Conservation (phyloP, 208 protist genomes). For the Trypanosoma boissoni region DNA sequence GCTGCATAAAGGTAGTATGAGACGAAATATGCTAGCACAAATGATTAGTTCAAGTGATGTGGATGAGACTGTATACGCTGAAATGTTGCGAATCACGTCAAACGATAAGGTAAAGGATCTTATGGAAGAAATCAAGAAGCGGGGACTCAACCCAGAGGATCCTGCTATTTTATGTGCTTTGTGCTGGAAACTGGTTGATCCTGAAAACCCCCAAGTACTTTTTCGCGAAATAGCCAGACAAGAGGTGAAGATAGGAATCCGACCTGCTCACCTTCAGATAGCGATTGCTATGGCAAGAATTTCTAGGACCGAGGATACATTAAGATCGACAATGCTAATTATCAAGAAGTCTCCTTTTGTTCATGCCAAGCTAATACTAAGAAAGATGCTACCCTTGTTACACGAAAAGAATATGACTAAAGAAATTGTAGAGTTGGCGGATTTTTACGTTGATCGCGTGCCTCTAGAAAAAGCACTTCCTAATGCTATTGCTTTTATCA, state of each 20-base stretch:
- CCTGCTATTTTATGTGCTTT: slow-evolving; percentile 57
- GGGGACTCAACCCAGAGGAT: slow-evolving; percentile 73
- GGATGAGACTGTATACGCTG: slow-evolving; percentile 70
- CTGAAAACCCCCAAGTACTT: slow-evolving; percentile 39
- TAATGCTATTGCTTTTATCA: slow-evolving; percentile 66
- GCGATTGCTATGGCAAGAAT: slow-evolving; percentile 35
- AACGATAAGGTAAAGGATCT: slow-evolving; percentile 47
- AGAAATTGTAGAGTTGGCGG: slow-evolving; percentile 66
- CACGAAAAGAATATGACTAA: slow-evolving; percentile 55
- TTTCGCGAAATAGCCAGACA: slow-evolving; percentile 73
- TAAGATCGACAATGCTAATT: slow-evolving; percentile 33
- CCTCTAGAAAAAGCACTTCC: slow-evolving; percentile 42
- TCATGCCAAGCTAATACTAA: slow-evolving; percentile 26
- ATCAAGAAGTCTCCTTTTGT: slow-evolving; percentile 34
- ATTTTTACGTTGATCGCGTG: slow-evolving; percentile 37
- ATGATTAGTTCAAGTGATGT: slow-evolving; percentile 53
- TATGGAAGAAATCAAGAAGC: slow-evolving; percentile 54
- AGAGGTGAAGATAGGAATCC: slow-evolving; percentile 45
- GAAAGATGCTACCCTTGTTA: slow-evolving; percentile 58
- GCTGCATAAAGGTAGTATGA: slow-evolving; percentile 37
- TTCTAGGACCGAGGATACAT: slow-evolving; percentile 32
- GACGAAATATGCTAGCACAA: slow-evolving; percentile 53
- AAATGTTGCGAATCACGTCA: slow-evolving; percentile 56
- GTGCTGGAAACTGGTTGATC: slow-evolving; percentile 43
- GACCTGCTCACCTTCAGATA: slow-evolving; percentile 43